These are phyloP conservation scores for Vigna trinervia DNA, from an alignment of 306 rosid genomes.

Conservation along the genomic window DNA sequence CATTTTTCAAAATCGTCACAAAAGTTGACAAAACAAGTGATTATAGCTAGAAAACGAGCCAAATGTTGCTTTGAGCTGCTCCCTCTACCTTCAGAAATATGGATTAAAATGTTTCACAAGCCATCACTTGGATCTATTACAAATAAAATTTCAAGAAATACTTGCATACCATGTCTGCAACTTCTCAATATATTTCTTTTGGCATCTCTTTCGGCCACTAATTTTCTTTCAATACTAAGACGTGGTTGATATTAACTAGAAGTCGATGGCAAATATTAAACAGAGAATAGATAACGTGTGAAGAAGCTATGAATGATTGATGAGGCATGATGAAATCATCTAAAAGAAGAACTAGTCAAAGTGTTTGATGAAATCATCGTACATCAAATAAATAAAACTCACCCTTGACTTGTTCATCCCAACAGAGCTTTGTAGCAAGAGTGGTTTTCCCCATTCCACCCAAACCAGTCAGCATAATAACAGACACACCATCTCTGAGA, in stretches of 20 bases:
- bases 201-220: background rate
- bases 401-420: constrained; percentile 55
- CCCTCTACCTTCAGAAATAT: background rate
- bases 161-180: background rate
- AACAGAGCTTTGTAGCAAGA: constrained; percentile 54
- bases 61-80: background rate
- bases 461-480: constrained; percentile 52
- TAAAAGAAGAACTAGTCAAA: background rate
- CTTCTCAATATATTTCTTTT: background rate
- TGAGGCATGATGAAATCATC: background rate
- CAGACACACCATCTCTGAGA: constrained; percentile 37
- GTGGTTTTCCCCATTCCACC: constrained; percentile 69
- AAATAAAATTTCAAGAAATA: background rate
- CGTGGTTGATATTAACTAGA: background rate
- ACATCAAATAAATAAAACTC: constrained; percentile 1
- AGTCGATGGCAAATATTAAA: background rate
- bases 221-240: background rate
- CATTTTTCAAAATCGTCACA: background rate
- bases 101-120: background rate
- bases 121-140: background rate
- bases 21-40: background rate
- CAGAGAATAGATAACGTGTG: background rate
- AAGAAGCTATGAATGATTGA: background rate
- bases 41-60: background rate
- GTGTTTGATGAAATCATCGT: too few relatives aligned